Evolutionary conservation across 2,329 filamentous ascomycete species (phyloP).

Genomic region (Aureobasidium sp.): DNA sequence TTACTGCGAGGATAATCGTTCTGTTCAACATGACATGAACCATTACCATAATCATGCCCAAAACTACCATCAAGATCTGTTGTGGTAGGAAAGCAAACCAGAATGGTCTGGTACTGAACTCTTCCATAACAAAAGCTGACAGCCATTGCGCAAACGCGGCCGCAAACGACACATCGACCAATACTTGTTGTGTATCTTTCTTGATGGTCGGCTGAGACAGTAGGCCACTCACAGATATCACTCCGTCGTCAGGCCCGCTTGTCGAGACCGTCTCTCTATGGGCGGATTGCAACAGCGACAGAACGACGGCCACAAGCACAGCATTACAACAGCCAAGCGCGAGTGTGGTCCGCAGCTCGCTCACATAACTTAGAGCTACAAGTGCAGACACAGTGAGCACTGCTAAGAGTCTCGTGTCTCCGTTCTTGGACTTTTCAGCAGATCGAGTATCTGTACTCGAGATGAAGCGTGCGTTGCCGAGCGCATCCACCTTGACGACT

Average conservation of each 20-base stretch:
- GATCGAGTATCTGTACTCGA: slow-evolving; percentile 19
- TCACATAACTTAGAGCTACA: slow-evolving; percentile 26
- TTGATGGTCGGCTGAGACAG: slow-evolving; percentile 19
- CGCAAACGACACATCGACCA: slow-evolving; percentile 23
- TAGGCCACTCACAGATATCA: slow-evolving; percentile 29
- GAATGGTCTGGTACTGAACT: slow-evolving; percentile 19
- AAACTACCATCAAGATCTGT: slow-evolving; percentile 16
- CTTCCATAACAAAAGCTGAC: slow-evolving; percentile 22
- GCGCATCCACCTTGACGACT: slow-evolving; percentile 14
- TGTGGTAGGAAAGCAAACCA: slow-evolving; percentile 18
- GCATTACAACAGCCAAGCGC: slow-evolving; percentile 35
- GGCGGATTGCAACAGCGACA: slow-evolving; percentile 33
- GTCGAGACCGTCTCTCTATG: slow-evolving; percentile 15
- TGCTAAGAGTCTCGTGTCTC: slow-evolving; percentile 24
- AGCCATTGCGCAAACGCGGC: slow-evolving; percentile 19
- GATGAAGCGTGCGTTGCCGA: slow-evolving; percentile 16
- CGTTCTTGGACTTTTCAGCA: slow-evolving; percentile 17
- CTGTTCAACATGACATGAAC: slow-evolving; percentile 18
- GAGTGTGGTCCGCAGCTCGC: slow-evolving; percentile 26
- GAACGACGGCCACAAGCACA: slow-evolving; percentile 31
- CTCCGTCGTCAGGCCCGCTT: slow-evolving; percentile 21
- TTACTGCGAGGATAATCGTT: slow-evolving; percentile 23
- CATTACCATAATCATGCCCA: slow-evolving; percentile 17
- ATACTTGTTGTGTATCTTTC: slow-evolving; percentile 8
- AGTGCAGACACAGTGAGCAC: slow-evolving; percentile 29